Base-by-base conservation (phyloP, 441 rosid genomes). In the Manihot esculenta region DNA sequence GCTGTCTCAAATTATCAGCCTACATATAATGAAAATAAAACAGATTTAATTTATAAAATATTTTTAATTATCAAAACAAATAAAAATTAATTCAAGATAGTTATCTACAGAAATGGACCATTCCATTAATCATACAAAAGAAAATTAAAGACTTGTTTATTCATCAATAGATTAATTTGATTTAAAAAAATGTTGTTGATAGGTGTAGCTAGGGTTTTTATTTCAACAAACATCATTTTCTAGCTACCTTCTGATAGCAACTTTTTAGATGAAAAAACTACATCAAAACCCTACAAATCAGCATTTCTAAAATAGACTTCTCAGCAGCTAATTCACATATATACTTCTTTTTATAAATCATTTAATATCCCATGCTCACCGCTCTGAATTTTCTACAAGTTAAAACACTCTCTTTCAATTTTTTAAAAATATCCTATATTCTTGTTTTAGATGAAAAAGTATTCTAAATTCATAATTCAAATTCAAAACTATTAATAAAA, bases 1-100 rank as follows among this genome's bases (percentile, higher is more conserved):
- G 98, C 47, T 88, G 97, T 80, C 98, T 89, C 86, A 95, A 72
- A 80, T 87, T 84, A 77, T 95, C 99, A 12, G 94, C 98, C 99
- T 95, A 86, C 68, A 84, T 18, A 26, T 0, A 12, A 50, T 17
- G 23, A 2, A 35, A 10, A 49, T 10, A 13, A n/a, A n/a, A n/a
- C n/a, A n/a, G n/a, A n/a, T n/a, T n/a, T n/a, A n/a, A n/a, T n/a
- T n/a, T 9, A 23, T 21, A 49, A 0, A 33, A 8, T 1, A 30
- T 17, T 44, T 0, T 44, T 5, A 0, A 44, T 45, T 45, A 10
- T 45, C 15, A 14, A 11, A 0, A 45, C 49, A 10, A 38, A 0
- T 54, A 0, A 21, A 20, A 51, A 51, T 51, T 20, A 51, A 51
- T 12, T 51, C 0, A 21, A 1, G 10, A 51, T 51, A 51, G 1